These are phyloP conservation scores for Didymella keratinophila DNA, from an alignment of 2,329 filamentous ascomycete species.

Conservation along the genomic window DNA sequence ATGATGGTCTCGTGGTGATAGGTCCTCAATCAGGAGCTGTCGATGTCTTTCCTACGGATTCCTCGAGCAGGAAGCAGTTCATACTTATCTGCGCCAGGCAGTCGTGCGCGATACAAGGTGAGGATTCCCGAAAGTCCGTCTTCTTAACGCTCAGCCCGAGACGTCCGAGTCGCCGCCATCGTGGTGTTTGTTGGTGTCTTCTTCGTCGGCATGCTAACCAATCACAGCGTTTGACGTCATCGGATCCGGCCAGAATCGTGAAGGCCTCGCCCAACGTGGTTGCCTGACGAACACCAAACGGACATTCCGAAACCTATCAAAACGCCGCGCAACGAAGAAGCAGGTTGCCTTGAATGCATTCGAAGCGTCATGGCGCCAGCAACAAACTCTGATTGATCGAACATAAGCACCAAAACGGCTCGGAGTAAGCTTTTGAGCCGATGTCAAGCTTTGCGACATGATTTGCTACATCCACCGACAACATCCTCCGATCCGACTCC, in stretches of 20 bases:
- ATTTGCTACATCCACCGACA: background rate
- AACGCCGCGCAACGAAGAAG: background rate
- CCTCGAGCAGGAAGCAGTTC: background rate
- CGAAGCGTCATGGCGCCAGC: background rate
- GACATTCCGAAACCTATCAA: background rate
- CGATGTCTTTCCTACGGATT: background rate
- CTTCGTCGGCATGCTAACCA: background rate
- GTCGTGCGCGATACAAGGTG: background rate
- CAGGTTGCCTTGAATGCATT: background rate
- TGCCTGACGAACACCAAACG: conserved; percentile 8
- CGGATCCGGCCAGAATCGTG: conserved; percentile 5
- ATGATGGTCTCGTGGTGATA: background rate
- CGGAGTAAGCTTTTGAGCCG: background rate
- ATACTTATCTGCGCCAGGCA: conserved; percentile 1
- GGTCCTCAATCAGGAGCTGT: background rate
- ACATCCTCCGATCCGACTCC: conserved; percentile 3
- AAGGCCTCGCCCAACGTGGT: background rate
- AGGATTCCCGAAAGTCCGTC: conserved; percentile 5
- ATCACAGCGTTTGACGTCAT: conserved; percentile 12
- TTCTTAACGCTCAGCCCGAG: background rate
- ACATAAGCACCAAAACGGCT: background rate
- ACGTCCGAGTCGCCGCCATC: conserved; percentile 4
- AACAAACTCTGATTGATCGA: background rate
- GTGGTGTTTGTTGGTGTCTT: background rate
- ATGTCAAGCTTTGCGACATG: background rate